phyloP scores from a whole-genome alignment of 73 alveolate species.

The Stentor roeselii region DNA sequence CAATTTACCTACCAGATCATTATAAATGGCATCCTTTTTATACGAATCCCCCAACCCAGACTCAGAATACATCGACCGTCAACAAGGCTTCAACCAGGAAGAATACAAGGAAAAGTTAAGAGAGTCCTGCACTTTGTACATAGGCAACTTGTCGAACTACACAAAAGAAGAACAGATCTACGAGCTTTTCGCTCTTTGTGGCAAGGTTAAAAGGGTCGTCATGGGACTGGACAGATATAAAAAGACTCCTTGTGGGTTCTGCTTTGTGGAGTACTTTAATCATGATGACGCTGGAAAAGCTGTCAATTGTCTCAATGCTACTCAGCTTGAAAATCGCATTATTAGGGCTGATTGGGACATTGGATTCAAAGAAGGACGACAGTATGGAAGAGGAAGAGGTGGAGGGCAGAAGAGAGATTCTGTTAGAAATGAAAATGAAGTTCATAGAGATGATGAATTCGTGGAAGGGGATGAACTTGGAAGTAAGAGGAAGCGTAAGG shows the following conservation, averaged over 20 bases:
- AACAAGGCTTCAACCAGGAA: conserved; percentile 58
- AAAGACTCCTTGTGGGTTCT: conserved; percentile 95
- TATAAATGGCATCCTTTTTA: conserved; percentile 48
- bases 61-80: conserved; percentile 61
- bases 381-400: conserved; percentile 96
- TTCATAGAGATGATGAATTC: conserved; percentile 25
- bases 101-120: conserved; percentile 73
- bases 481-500: background rate
- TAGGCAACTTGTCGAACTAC: conserved; percentile 96
- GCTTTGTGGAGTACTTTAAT: conserved; percentile 94
- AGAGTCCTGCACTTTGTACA: conserved; percentile 88
- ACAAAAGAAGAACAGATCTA: conserved; percentile 95
- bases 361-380: conserved; percentile 96
- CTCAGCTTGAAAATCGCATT: conserved; percentile 87
- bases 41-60: conserved; percentile 52
- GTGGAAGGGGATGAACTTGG: conserved; percentile 24
- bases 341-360: conserved; percentile 97
- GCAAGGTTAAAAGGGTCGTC: conserved; percentile 81
- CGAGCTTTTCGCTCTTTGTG: conserved; percentile 92
- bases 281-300: conserved; percentile 87
- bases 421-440: conserved; percentile 1
- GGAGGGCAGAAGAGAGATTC: conserved; percentile 63
- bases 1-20: background rate
- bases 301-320: conserved; percentile 60
- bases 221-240: conserved; percentile 87